Percentiles rank a stretch among this genome's conserved stretches.
phyloP scores from a whole-genome alignment of 305 asterid species.

The Caryopteris hybrid region DNA sequence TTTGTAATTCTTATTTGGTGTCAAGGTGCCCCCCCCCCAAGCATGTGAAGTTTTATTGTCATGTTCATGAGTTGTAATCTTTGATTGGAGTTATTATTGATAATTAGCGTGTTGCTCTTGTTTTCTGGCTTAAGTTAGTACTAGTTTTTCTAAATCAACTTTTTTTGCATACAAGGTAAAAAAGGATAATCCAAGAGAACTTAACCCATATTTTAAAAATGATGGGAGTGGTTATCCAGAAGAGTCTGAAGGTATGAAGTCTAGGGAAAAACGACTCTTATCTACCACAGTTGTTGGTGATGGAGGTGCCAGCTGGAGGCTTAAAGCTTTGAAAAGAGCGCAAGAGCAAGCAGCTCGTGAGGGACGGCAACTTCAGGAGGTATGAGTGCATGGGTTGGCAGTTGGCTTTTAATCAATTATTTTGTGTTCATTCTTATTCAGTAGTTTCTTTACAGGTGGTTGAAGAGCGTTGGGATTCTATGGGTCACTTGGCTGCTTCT shows the following conservation, averaged over 20 bases:
- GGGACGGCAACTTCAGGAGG: conserved; percentile 75
- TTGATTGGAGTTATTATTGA: conserved; percentile 12
- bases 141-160: neutral
- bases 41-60: neutral
- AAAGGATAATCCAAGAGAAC: conserved; percentile 71
- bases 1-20: conserved; percentile 7
- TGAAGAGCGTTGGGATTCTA: conserved; percentile 92
- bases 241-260: conserved; percentile 39
- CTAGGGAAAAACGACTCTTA: conserved; percentile 34
- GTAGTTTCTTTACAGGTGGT: conserved; percentile 55
- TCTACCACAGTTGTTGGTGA: conserved; percentile 75
- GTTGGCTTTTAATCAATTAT: neutral
- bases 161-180: conserved; percentile 35
- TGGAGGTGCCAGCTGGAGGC: conserved; percentile 99
- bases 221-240: conserved; percentile 82
- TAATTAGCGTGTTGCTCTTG: neutral
- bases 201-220: conserved; percentile 76
- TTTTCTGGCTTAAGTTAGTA: neutral
- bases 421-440: conserved; percentile 4
- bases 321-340: conserved; percentile 86
- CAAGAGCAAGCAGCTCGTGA: conserved; percentile 96
- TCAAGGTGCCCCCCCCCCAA: neutral
- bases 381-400: conserved; percentile 17
- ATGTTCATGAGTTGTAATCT: neutral
- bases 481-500: conserved; percentile 83